phyloP scores from a whole-genome alignment of 73 alveolate genomes.

The Loxodes magnus region DNA sequence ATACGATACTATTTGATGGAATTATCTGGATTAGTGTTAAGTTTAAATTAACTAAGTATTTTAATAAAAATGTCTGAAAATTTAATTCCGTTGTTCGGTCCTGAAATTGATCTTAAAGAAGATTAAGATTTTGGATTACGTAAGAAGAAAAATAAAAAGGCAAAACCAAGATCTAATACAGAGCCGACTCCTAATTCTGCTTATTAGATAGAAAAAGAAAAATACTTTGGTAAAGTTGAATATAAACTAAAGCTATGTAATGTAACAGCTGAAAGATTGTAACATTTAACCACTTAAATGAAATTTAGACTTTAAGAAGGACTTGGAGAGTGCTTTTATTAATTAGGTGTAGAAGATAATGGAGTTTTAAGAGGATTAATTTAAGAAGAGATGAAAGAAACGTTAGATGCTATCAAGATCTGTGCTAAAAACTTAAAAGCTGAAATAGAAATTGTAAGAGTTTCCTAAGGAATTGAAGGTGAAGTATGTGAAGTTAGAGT shows the following conservation, averaged over 20 bases:
- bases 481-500: conserved; percentile 79
- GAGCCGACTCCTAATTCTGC: too few species aligned
- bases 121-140: too few species aligned
- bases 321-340: conserved; percentile 80
- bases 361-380: conserved; percentile 86
- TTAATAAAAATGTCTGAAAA: too few species aligned
- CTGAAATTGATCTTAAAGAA: too few species aligned
- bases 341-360: conserved; percentile 91
- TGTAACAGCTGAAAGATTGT: conserved; percentile 55
- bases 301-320: conserved; percentile 79
- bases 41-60: too few species aligned
- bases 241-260: conserved; percentile 77
- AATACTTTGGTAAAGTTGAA: conserved; percentile 85
- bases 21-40: too few species aligned
- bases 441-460: conserved; percentile 38
- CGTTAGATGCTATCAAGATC: conserved; percentile 61
- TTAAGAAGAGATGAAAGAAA: conserved; percentile 74
- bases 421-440: conserved; percentile 71
- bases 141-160: too few species aligned
- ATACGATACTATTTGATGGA: too few species aligned
- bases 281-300: conserved; percentile 86
- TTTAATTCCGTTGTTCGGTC: too few species aligned
- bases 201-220: conserved; percentile 62
- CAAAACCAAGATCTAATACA: too few species aligned
- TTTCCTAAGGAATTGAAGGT: conserved; percentile 60